Base-by-base conservation (phyloP, 805 yeast species). In the Wickerhamiella kazuoi region DNA sequence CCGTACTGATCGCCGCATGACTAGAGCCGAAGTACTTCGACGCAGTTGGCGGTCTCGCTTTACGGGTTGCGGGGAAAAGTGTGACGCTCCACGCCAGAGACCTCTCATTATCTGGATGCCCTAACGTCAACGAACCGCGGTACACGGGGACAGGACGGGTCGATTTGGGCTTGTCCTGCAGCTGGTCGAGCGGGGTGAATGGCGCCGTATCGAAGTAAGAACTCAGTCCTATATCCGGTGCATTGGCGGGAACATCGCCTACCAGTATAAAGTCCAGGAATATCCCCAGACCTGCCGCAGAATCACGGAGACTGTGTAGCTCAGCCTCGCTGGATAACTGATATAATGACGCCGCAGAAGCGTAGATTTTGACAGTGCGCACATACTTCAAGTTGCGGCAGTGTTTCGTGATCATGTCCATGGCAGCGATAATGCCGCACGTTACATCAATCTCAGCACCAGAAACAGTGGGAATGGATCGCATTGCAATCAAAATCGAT, bases 101-200 rank as follows among this genome's bases (percentile, higher is more conserved):
- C 8, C 46, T 45, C 1, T 48, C 33, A 4, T 54, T 42, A 44
- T 63, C 60, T 0, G 44, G 41, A 29, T 46, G 39, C 1, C 77
- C 79, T 14, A 76, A 47, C 19, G 72, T 51, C 3, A 77, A 54
- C 9, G 57, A 58, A 2, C 79, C 79, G 16, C 54, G 53, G 50
- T 64, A 74, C 0, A 61, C 47, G 19, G 55, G 54, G 3, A 69
- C 54, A 0, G 83, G 77, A 30, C 64, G 59, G 0, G 68, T 68
- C 21, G 59, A 51, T 44, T 62, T 64, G 13, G 50, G 38, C 4
- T 39, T 28, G 1, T 41, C 30, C 17, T 29, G 37, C 24, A 50
- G 17, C 18, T 38, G 36, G n/a, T 34, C 34, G 8, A 42, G 15
- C 3, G 47, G 37, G 4, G 19, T 36, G 5, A 37, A 7, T 1